phyloP scores from a whole-genome alignment of 2,329 filamentous ascomycete species.

The Sarocladium kiliense region DNA sequence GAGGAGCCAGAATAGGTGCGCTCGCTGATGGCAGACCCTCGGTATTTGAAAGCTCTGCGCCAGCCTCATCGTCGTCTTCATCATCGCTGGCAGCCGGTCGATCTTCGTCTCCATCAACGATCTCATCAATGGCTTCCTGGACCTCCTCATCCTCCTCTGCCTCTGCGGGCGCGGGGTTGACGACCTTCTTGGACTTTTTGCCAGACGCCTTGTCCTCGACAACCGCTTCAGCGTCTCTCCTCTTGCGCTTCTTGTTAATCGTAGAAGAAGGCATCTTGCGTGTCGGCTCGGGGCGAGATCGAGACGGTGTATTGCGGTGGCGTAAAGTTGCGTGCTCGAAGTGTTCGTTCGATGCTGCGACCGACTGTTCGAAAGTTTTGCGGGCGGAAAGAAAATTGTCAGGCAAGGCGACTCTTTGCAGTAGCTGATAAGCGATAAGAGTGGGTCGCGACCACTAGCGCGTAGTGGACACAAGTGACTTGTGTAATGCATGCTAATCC shows the following conservation, averaged over 20 bases:
- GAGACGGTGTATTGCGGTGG: not conserved
- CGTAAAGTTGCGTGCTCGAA: not conserved
- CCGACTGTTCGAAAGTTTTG: slow-evolving; percentile 3
- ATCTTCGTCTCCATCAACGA: slow-evolving; percentile 17
- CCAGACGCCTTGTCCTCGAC: slow-evolving; percentile 20
- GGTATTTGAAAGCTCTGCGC: slow-evolving; percentile 18
- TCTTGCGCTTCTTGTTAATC: slow-evolving; percentile 40
- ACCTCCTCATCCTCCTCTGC: slow-evolving; percentile 21
- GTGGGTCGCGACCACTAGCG: not conserved
- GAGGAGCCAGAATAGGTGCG: slow-evolving; percentile 47
- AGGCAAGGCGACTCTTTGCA: not conserved
- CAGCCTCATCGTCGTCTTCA: slow-evolving; percentile 27
- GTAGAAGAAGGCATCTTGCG: slow-evolving; percentile 27
- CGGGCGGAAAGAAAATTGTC: slow-evolving; percentile 9
- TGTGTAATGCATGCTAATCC: not conserved
- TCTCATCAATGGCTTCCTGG: slow-evolving; percentile 23
- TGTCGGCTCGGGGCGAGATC: not conserved
- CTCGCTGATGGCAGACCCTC: slow-evolving; percentile 30
- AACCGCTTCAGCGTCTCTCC: slow-evolving; percentile 28
- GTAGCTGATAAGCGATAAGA: slow-evolving; percentile 5
- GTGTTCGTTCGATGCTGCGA: not conserved
- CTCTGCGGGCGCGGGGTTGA: slow-evolving; percentile 26
- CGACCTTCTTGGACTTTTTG: slow-evolving; percentile 38
- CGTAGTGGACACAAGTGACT: not conserved
- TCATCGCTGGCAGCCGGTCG: slow-evolving; percentile 18